phyloP scores from a whole-genome alignment of 2,329 filamentous ascomycete species.

The Ceratocystis smalleyi region DNA sequence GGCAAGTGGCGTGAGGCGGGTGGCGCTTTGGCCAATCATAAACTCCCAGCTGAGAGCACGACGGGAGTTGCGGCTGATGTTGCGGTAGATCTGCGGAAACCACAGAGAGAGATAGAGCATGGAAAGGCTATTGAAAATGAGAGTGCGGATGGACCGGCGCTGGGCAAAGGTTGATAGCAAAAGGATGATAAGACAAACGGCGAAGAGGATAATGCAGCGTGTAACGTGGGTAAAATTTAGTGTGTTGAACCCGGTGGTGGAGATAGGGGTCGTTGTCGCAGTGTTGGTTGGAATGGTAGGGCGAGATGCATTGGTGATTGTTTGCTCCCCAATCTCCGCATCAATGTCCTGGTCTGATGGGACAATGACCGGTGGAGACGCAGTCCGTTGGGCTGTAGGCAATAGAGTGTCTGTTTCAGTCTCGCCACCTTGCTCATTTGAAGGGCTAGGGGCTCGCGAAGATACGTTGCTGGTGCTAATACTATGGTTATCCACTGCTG shows the following conservation, averaged over 20 bases:
- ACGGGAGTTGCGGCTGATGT: constrained; percentile 78
- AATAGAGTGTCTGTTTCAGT: constrained; percentile 9
- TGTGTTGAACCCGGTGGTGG: constrained; percentile 22
- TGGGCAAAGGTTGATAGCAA: constrained; percentile 45
- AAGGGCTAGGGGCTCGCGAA: constrained; percentile 16
- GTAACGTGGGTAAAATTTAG: constrained; percentile 40
- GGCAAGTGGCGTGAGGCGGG: constrained; percentile 63
- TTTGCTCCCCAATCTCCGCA: constrained; percentile 37
- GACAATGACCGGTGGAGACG: constrained; percentile 32
- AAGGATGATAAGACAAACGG: constrained; percentile 41
- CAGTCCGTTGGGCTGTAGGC: constrained; percentile 15
- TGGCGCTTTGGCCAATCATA: constrained; percentile 63
- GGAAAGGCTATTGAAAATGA: constrained; percentile 47
- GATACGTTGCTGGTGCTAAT: constrained; percentile 15
- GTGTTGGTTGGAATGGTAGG: constrained; percentile 17
- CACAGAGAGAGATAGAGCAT: constrained; percentile 79
- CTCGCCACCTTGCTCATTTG: constrained; percentile 2
- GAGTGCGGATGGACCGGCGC: constrained; percentile 38
- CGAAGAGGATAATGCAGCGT: constrained; percentile 40
- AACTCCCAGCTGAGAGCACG: constrained; percentile 86
- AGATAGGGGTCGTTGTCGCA: constrained; percentile 22
- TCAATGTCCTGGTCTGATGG: constrained; percentile 50
- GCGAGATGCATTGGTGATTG: not conserved
- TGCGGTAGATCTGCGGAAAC: constrained; percentile 82
- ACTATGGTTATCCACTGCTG: not conserved